A percentile compares a stretch with the other conserved stretches of the same genome.
phyloP scores from a whole-genome alignment of 305 asterid genomes.

The Ilex paraguariensis region DNA sequence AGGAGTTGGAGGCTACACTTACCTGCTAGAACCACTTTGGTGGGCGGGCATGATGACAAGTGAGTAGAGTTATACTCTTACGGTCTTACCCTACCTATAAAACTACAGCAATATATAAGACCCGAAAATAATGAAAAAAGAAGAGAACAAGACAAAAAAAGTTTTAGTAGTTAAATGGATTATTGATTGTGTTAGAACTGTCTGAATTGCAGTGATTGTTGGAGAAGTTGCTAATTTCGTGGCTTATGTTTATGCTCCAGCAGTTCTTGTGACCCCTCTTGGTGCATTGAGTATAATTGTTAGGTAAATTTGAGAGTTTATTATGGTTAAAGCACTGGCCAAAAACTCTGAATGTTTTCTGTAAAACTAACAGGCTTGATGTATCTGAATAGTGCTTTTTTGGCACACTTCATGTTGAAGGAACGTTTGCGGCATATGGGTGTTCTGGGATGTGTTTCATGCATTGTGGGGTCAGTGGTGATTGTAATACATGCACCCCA shows the following conservation, averaged over 20 bases:
- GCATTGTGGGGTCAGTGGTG: constrained; percentile 65
- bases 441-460: constrained; percentile 58
- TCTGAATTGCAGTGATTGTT: constrained; percentile 52
- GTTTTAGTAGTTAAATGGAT: not conserved
- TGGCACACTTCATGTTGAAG: constrained; percentile 68
- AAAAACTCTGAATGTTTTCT: constrained; percentile 12
- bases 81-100: not conserved
- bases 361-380: constrained; percentile 26
- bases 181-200: not conserved
- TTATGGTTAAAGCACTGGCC: constrained; percentile 2
- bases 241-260: constrained; percentile 89
- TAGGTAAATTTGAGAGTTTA: constrained; percentile 38
- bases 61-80: constrained; percentile 24
- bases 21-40: constrained; percentile 86
- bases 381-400: constrained; percentile 46
- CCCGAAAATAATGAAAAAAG: not conserved
- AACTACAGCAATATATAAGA: not conserved
- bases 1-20: constrained; percentile 88
- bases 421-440: constrained; percentile 56
- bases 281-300: constrained; percentile 88
- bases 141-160: not conserved
- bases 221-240: constrained; percentile 83
- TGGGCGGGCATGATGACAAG: constrained; percentile 93
- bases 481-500: constrained; percentile 79
- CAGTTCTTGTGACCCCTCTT: constrained; percentile 89